These are phyloP conservation scores for Vitis rotundifolia DNA, from an alignment of 164 flowering plant species.

Conservation along the genomic window DNA sequence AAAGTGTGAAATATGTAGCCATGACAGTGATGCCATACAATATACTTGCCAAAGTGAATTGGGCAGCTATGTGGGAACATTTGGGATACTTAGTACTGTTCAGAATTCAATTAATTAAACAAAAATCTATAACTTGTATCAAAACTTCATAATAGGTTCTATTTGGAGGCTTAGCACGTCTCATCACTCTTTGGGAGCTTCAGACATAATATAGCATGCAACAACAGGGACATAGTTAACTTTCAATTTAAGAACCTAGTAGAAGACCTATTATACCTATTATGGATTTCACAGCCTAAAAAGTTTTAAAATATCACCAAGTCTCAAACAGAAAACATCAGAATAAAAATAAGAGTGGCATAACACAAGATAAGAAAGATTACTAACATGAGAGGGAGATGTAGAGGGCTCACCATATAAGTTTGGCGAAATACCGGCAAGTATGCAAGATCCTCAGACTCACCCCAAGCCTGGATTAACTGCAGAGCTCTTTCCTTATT, in stretches of 20 bases:
- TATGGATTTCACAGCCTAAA: too few species aligned
- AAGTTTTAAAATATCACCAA: too few species aligned
- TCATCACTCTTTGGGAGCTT: neutral
- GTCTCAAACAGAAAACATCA: neutral
- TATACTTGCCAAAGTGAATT: too few species aligned
- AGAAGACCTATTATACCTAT: too few species aligned
- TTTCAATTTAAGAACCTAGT: too few species aligned
- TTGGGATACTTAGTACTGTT: too few species aligned
- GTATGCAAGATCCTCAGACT: constrained; percentile 74
- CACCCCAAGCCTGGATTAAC: constrained; percentile 84
- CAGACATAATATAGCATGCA: too few species aligned
- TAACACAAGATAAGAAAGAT: neutral
- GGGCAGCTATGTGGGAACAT: too few species aligned
- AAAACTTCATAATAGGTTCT: neutral
- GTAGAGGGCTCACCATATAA: constrained; percentile 46
- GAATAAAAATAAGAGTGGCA: neutral
- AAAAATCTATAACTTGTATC: neutral
- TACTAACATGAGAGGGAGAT: neutral
- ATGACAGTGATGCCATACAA: too few species aligned
- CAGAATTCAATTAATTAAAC: neutral
- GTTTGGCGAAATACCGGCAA: constrained; percentile 84
- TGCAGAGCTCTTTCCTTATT: constrained; percentile 52
- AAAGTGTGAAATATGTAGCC: too few species aligned
- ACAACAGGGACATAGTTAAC: too few species aligned
- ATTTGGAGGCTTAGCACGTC: neutral